Percentiles rank a stretch among this genome's conserved stretches.
These are phyloP conservation scores for Neophaeococcomyces mojaviensis DNA, from an alignment of 2,329 filamentous ascomycete species.

Conservation along the genomic window DNA sequence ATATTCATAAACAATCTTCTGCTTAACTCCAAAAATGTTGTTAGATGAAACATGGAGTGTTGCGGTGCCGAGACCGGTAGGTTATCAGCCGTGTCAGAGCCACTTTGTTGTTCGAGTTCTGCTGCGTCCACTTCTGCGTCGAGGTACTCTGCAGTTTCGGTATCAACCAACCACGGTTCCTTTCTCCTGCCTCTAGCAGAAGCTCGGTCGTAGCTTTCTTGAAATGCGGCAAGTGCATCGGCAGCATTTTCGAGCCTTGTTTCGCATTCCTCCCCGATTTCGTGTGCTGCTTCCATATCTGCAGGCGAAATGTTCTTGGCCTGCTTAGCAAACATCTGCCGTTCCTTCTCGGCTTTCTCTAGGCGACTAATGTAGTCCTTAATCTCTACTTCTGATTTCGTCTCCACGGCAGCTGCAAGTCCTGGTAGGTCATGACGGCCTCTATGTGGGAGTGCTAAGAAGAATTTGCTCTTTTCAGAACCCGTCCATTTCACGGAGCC, in stretches of 20 bases:
- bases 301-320: slow-evolving; percentile 38
- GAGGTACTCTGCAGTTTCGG: slow-evolving; percentile 26
- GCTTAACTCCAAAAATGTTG: slow-evolving; percentile 57
- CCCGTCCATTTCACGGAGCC: slow-evolving; percentile 64
- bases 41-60: slow-evolving; percentile 51
- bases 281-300: slow-evolving; percentile 64
- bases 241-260: slow-evolving; percentile 60
- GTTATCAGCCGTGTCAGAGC: slow-evolving; percentile 7
- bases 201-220: slow-evolving; percentile 56
- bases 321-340: slow-evolving; percentile 30
- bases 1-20: slow-evolving; percentile 68
- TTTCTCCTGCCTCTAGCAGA: slow-evolving; percentile 47
- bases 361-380: slow-evolving; percentile 61
- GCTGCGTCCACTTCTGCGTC: slow-evolving; percentile 25
- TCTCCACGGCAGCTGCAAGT: slow-evolving; percentile 57
- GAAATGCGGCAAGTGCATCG: slow-evolving; percentile 56
- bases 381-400: slow-evolving; percentile 70
- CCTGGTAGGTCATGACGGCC: slow-evolving; percentile 55
- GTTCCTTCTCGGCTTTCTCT: slow-evolving; percentile 40
- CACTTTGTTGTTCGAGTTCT: slow-evolving; percentile 14
- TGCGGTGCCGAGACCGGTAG: slow-evolving; percentile 36
- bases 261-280: slow-evolving; percentile 62
- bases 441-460: slow-evolving; percentile 55
- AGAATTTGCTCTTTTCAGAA: slow-evolving; percentile 64
- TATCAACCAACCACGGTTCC: slow-evolving; percentile 54